Conservation (phyloP, 1,284 basidiomycete genomes). For the Thecaphora thlaspeos region DNA sequence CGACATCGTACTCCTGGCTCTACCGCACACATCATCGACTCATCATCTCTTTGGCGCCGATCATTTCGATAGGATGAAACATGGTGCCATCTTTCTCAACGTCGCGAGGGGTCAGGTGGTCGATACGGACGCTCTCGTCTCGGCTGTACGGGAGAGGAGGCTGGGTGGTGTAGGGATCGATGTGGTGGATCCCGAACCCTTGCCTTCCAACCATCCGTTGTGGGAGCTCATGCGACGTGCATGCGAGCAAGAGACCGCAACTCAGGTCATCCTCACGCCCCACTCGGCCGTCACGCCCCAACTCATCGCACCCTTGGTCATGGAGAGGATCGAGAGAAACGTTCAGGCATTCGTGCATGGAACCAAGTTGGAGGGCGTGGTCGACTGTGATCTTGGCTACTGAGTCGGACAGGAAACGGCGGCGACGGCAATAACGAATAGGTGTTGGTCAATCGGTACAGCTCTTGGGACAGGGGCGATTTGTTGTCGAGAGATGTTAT, state of each 20-base stretch:
- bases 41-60: conserved; percentile 5
- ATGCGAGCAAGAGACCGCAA: not conserved
- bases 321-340: conserved; percentile 8
- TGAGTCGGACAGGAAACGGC: conserved; percentile 2
- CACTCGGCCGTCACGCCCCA: conserved; percentile 19
- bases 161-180: conserved; percentile 88
- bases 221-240: not conserved
- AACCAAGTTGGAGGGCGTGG: conserved; percentile 4
- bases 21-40: conserved; percentile 26
- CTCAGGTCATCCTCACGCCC: conserved; percentile 11
- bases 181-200: conserved; percentile 85
- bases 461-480: no score
- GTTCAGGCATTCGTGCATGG: conserved; percentile 1
- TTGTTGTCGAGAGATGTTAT: no score
- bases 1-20: conserved; percentile 27
- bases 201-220: not conserved
- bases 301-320: conserved; percentile 4
- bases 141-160: conserved; percentile 70
- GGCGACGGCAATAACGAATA: no score
- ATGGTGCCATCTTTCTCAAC: conserved; percentile 26
- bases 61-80: conserved; percentile 2
- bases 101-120: conserved; percentile 66
- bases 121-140: conserved; percentile 74
- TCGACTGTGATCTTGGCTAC: conserved; percentile 18
- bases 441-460: no score